A percentile compares a stretch with the other conserved stretches of the same genome.
These are phyloP conservation scores for Penicillium sumatraense DNA, from an alignment of 2,329 filamentous ascomycete genomes.

Conservation along the genomic window DNA sequence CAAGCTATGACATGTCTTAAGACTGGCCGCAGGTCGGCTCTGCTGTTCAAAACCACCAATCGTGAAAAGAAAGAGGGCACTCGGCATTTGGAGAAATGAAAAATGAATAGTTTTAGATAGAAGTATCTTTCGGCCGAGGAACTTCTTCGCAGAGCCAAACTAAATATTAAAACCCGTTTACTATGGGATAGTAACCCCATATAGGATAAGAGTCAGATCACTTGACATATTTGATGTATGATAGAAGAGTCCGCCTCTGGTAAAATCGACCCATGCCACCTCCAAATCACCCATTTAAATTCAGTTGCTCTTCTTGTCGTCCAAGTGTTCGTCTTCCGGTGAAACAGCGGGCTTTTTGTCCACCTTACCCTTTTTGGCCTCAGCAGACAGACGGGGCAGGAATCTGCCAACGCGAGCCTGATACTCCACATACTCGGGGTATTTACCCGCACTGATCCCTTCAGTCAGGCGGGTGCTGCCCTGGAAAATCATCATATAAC, in stretches of 20 bases:
- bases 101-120: no score
- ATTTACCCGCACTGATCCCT: constrained; percentile 77
- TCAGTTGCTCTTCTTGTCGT: constrained; percentile 31
- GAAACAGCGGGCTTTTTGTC: constrained; percentile 24
- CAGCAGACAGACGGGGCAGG: constrained; percentile 61
- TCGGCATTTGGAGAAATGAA: no score
- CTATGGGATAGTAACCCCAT: no score
- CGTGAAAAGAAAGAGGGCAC: no score
- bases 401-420: constrained; percentile 83
- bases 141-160: no score
- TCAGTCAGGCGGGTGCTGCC: constrained; percentile 89
- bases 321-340: constrained; percentile 5
- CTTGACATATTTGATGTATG: neutral
- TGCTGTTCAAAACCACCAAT: no score
- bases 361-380: constrained; percentile 35
- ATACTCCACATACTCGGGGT: constrained; percentile 85
- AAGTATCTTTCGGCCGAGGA: no score
- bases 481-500: constrained; percentile 82
- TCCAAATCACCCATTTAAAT: neutral
- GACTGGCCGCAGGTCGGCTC: no score
- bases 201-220: no score
- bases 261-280: neutral
- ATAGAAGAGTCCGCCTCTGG: neutral
- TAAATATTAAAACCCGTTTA: no score
- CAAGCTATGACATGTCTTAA: no score